Conservation (phyloP, 306 rosid species). For the Sesbania bispinosa region DNA sequence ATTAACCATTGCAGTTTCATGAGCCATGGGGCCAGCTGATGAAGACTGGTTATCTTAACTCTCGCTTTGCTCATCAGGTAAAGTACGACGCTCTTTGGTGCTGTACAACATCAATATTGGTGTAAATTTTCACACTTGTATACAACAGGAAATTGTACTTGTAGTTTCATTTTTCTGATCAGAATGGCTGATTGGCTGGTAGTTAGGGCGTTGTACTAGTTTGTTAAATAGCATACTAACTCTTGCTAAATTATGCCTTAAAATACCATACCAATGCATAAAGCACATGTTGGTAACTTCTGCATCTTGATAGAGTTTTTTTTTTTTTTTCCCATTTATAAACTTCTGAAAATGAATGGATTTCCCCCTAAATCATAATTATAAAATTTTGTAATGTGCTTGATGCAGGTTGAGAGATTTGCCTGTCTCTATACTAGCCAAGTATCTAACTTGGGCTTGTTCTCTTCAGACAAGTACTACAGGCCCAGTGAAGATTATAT, state of each 20-base stretch:
- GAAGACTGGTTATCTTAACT: slow-evolving; percentile 97
- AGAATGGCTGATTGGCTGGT: too few species aligned
- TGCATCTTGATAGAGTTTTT: slow-evolving; percentile 17
- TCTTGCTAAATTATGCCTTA: background rate
- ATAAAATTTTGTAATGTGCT: background rate
- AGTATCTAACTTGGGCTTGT: slow-evolving; percentile 85
- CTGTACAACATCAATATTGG: too few species aligned
- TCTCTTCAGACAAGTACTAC: slow-evolving; percentile 90
- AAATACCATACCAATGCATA: background rate
- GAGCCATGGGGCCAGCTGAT: slow-evolving; percentile 97
- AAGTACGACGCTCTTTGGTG: slow-evolving; percentile 12
- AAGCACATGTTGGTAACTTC: background rate
- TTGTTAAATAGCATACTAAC: background rate
- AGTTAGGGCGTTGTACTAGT: too few species aligned
- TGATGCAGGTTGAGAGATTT: slow-evolving; percentile 88
- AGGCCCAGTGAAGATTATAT: slow-evolving; percentile 94
- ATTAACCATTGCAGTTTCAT: slow-evolving; percentile 60
- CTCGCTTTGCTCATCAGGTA: slow-evolving; percentile 99
- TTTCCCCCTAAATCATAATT: background rate
- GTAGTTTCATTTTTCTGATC: too few species aligned
- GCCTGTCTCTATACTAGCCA: slow-evolving; percentile 96
- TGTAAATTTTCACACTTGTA: background rate
- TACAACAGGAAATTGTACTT: background rate
- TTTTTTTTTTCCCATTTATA: too few species aligned
- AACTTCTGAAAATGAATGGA: background rate